These are phyloP conservation scores for Saccharum hybrid DNA, from an alignment of 202 grass and related monocot genomes.

Conservation along the genomic window DNA sequence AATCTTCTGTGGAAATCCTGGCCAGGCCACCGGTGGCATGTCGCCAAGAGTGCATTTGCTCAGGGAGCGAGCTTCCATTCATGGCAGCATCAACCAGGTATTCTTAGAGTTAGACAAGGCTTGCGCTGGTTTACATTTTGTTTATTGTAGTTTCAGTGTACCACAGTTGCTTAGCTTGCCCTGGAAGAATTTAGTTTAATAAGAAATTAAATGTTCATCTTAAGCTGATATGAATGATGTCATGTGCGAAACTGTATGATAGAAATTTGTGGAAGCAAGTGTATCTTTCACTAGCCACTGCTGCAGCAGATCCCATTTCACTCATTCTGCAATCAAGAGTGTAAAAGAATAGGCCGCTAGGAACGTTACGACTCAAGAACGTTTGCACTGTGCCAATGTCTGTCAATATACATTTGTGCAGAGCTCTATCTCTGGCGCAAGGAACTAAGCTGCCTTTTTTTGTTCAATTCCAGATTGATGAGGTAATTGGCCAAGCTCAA, in stretches of 20 bases:
- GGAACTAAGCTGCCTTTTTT: background rate
- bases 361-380: background rate
- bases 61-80: conserved; percentile 93
- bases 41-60: conserved; percentile 85
- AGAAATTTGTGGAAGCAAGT: background rate
- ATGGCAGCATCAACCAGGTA: conserved; percentile 94
- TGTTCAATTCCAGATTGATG: conserved; percentile 70
- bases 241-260: background rate
- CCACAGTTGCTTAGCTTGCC: conserved; percentile 2
- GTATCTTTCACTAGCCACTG: background rate
- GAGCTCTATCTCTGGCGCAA: background rate
- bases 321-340: too few species aligned
- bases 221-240: conserved; percentile 6
- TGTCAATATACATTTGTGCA: background rate
- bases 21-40: conserved; percentile 86
- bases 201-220: background rate
- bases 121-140: background rate
- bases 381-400: background rate
- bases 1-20: background rate
- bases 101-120: conserved; percentile 29
- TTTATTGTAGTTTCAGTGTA: background rate
- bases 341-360: too few species aligned
- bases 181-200: background rate
- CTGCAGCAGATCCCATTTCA: background rate
- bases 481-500: conserved; percentile 96